Conservation (phyloP, 1,139 yeast genomes). For the Komagataea norvegica region DNA sequence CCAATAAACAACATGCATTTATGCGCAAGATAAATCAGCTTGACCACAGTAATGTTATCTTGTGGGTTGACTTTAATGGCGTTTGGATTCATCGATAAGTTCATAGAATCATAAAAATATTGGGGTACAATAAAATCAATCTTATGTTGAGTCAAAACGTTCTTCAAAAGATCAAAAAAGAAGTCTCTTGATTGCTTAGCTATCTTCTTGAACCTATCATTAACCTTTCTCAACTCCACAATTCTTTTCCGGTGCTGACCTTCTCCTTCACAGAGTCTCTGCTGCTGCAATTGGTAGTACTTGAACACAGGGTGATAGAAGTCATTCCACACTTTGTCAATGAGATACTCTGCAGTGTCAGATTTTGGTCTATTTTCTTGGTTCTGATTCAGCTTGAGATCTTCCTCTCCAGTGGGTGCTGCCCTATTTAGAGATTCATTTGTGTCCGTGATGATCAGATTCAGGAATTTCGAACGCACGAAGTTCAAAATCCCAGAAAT, state of each 20-base stretch:
- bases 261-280: conserved; percentile 27
- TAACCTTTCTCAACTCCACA: conserved; percentile 55
- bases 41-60: conserved; percentile 30
- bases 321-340: conserved; percentile 54
- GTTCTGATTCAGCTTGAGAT: conserved; percentile 14
- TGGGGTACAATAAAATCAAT: conserved; percentile 33
- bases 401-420: conserved; percentile 14
- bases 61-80: conserved; percentile 14
- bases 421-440: conserved; percentile 12
- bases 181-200: conserved; percentile 43
- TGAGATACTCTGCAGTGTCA: conserved; percentile 24
- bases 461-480: conserved; percentile 19
- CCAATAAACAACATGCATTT: conserved; percentile 55
- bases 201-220: conserved; percentile 47
- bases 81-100: conserved; percentile 8
- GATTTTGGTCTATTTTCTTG: conserved; percentile 11
- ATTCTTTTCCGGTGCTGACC: conserved; percentile 27
- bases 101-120: conserved; percentile 17
- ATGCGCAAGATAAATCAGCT: conserved; percentile 46
- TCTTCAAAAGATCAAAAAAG: conserved; percentile 38
- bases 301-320: conserved; percentile 63
- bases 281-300: conserved; percentile 31
- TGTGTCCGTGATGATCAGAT: conserved; percentile 20
- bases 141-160: conserved; percentile 36
- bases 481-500: conserved; percentile 24